Conservation (phyloP, 352 stramenopile genomes). For the Globisporangium barbulae region DNA sequence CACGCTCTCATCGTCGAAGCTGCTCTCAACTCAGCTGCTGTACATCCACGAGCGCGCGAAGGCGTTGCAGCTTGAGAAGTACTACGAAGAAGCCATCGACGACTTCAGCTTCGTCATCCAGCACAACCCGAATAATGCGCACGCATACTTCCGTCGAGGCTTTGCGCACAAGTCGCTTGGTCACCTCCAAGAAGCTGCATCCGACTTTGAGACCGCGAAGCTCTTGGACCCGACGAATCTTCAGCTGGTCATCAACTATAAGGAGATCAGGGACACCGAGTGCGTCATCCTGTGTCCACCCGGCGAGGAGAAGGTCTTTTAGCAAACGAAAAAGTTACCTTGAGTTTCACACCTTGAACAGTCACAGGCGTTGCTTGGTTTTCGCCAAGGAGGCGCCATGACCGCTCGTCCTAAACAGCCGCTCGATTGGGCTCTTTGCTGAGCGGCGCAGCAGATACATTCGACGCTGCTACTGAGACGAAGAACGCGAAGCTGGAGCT, state of each 20-base stretch:
- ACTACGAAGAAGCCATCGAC: conserved; percentile 61
- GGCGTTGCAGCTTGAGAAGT: conserved; percentile 67
- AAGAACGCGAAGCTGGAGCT: not conserved
- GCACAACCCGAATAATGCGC: conserved; percentile 74
- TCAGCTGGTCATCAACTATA: conserved; percentile 78
- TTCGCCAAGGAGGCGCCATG: conserved; percentile 4
- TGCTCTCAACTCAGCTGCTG: conserved; percentile 22
- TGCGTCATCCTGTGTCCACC: conserved; percentile 68
- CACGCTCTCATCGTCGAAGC: conserved; percentile 5
- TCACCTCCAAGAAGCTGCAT: conserved; percentile 44
- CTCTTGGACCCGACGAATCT: conserved; percentile 63
- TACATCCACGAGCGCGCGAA: conserved; percentile 81
- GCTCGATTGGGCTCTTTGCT: not conserved
- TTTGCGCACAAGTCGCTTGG: conserved; percentile 71
- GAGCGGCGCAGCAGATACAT: not conserved
- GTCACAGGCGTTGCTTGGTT: conserved; percentile 8
- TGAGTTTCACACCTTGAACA: conserved; percentile 10
- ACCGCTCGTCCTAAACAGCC: conserved; percentile 7
- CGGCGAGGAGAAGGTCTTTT: conserved; percentile 56
- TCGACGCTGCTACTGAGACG: conserved; percentile 1
- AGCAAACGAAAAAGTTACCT: conserved; percentile 3
- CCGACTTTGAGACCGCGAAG: conserved; percentile 73
- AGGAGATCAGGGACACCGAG: conserved; percentile 62
- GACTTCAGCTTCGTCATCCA: conserved; percentile 73
- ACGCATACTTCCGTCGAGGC: conserved; percentile 78